Evolutionary conservation across 306 rosid genomes (phyloP).

Genomic region (Quercus variabilis): DNA sequence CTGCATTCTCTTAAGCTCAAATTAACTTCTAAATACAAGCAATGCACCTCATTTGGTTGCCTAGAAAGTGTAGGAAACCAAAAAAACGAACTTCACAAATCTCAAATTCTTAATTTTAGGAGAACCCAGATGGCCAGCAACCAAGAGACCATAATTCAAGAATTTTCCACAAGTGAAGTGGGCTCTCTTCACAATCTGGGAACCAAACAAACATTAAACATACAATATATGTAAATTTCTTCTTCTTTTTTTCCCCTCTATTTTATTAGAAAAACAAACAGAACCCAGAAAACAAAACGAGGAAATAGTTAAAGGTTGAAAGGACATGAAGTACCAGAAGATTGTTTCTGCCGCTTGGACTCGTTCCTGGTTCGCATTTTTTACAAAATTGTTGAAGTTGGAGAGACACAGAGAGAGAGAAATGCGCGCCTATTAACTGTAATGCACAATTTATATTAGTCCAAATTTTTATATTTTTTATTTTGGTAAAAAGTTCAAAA

Average conservation of each 20-base stretch:
- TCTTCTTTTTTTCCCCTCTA: background rate
- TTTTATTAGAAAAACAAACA: background rate
- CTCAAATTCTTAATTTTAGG: background rate
- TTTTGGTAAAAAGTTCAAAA: too few species aligned
- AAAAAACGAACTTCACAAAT: background rate
- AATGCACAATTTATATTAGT: background rate
- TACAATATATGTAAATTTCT: background rate
- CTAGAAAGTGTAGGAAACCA: background rate
- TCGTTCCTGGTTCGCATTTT: constrained; percentile 24
- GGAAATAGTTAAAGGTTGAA: background rate
- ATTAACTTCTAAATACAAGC: background rate
- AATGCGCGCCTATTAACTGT: constrained; percentile 9
- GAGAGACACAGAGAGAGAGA: background rate
- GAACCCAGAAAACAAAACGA: background rate
- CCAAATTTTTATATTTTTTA: too few species aligned
- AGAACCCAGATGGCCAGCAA: background rate
- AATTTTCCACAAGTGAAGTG: background rate
- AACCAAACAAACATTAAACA: background rate
- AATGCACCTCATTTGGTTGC: background rate
- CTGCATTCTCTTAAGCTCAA: background rate
- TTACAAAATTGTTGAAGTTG: background rate
- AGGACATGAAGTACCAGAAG: constrained; percentile 23
- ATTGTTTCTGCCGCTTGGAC: constrained; percentile 14
- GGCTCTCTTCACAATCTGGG: background rate
- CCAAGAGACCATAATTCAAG: background rate